Conservation (phyloP, 768 basidiomycete genomes). For the Phanerochaete carnosa region DNA sequence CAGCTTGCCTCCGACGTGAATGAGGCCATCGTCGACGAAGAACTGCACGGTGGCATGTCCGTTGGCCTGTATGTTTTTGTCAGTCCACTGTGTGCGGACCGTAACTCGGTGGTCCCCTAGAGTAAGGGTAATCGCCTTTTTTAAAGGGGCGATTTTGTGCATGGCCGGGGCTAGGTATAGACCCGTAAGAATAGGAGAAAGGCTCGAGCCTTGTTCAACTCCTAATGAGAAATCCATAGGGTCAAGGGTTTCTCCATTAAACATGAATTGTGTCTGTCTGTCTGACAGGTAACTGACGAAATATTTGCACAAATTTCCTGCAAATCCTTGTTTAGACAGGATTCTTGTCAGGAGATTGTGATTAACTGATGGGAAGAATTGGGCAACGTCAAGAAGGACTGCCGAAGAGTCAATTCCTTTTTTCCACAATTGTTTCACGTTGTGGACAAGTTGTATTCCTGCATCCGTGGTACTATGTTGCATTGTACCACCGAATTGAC, state of each 20-base stretch:
- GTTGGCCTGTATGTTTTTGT: neutral
- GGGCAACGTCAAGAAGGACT: slow-evolving; percentile 14
- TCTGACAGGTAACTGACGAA: slow-evolving; percentile 10
- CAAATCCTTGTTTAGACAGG: slow-evolving; percentile 11
- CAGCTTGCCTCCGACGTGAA: neutral
- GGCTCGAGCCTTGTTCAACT: slow-evolving; percentile 14
- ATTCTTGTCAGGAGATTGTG: neutral
- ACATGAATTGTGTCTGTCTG: slow-evolving; percentile 3
- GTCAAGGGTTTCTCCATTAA: neutral
- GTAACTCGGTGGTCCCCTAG: too few species aligned
- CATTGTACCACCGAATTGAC: slow-evolving; percentile 15
- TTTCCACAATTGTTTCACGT: slow-evolving; percentile 6
- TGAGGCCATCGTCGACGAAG: slow-evolving; percentile 15
- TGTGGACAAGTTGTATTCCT: slow-evolving; percentile 8
- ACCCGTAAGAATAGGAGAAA: slow-evolving; percentile 14
- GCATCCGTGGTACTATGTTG: slow-evolving; percentile 19
- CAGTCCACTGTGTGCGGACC: too few species aligned
- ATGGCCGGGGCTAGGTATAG: slow-evolving; percentile 12
- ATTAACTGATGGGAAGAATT: slow-evolving; percentile 19
- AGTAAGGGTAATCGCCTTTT: too few species aligned
- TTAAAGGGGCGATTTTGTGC: neutral
- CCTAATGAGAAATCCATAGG: neutral
- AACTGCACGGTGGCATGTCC: slow-evolving; percentile 4
- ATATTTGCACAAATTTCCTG: neutral
- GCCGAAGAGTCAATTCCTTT: neutral